Evolutionary conservation across 768 basidiomycete genomes (phyloP).

Genomic region (Clitopilus passeckerianus): DNA sequence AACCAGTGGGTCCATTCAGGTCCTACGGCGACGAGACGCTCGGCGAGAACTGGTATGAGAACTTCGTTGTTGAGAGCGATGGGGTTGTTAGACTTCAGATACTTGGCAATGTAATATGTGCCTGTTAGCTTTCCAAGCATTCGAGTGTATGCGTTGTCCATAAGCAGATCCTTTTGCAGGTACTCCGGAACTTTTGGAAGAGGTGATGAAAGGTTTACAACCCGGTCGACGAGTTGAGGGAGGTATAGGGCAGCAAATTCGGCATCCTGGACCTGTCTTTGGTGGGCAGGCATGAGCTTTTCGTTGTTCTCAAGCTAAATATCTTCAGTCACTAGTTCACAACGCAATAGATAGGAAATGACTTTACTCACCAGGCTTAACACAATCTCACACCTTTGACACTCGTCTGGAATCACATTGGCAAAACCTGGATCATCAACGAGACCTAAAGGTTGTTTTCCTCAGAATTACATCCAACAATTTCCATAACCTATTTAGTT

Average conservation of each 20-base stretch:
- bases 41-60: neutral
- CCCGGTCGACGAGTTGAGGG: neutral
- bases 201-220: neutral
- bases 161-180: neutral
- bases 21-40: neutral
- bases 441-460: too few species aligned
- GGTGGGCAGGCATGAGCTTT: too few species aligned
- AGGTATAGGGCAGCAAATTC: neutral
- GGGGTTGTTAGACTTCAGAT: neutral
- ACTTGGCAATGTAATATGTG: neutral
- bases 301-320: too few species aligned
- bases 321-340: too few species aligned
- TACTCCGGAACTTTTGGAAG: neutral
- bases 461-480: too few species aligned
- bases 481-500: too few species aligned
- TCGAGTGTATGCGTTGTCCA: neutral
- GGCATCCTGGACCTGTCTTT: neutral
- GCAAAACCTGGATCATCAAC: too few species aligned
- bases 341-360: too few species aligned
- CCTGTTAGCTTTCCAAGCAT: neutral
- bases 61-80: neutral
- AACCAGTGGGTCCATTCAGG: neutral
- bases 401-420: too few species aligned
- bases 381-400: too few species aligned
- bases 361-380: too few species aligned